Conservation (phyloP, 2,329 filamentous ascomycete species). For the Cladosporium velox region DNA sequence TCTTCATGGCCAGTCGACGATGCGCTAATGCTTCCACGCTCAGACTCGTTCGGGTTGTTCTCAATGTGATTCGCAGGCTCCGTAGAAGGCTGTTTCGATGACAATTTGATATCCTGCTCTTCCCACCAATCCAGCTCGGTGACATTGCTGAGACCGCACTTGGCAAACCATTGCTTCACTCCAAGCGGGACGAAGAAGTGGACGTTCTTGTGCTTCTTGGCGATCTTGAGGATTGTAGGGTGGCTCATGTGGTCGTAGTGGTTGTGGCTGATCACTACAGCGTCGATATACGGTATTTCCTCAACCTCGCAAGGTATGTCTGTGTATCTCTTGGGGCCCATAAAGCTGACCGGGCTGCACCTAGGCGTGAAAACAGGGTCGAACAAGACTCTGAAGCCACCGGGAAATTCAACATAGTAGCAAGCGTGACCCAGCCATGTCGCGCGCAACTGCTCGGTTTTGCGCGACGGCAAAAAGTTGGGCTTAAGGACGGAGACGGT, state of each 20-base stretch:
- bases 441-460: constrained; percentile 66
- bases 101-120: constrained; percentile 70
- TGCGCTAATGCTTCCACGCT: constrained; percentile 10
- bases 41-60: constrained; percentile 1
- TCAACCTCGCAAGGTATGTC: constrained; percentile 72
- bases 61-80: background rate
- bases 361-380: constrained; percentile 90
- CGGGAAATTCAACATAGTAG: constrained; percentile 87
- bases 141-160: constrained; percentile 72
- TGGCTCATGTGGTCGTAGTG: constrained; percentile 93
- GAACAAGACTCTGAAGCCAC: constrained; percentile 83
- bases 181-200: constrained; percentile 89
- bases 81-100: constrained; percentile 29
- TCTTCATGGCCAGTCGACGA: constrained; percentile 35
- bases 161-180: constrained; percentile 78
- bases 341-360: constrained; percentile 72
- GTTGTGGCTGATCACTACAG: constrained; percentile 78
- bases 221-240: constrained; percentile 70
- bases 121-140: constrained; percentile 98
- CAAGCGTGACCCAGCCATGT: constrained; percentile 97
- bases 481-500: constrained; percentile 69
- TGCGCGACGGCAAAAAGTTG: constrained; percentile 63
- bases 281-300: constrained; percentile 76
- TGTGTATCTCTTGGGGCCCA: constrained; percentile 78
- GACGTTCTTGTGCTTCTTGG: constrained; percentile 69